Percentiles rank a stretch among this genome's conserved stretches.
Evolutionary conservation across 352 stramenopile genomes (phyloP).

Genomic region (Thraustotheca clavata): DNA sequence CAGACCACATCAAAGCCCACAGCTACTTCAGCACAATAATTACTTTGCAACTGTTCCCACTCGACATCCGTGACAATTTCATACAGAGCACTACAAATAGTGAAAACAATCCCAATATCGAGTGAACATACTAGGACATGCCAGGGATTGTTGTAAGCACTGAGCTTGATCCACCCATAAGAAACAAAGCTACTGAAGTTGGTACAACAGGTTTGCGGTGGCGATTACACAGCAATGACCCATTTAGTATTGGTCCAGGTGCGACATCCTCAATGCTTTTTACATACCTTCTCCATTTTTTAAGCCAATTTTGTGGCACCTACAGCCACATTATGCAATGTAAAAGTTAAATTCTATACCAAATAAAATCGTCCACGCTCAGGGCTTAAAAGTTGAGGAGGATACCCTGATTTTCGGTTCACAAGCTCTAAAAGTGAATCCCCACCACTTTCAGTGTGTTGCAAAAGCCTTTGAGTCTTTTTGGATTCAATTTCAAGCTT

Average conservation of each 20-base stretch:
- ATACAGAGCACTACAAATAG: constrained; percentile 40
- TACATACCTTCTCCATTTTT: constrained; percentile 69
- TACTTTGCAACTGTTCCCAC: constrained; percentile 72
- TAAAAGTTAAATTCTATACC: constrained; percentile 32
- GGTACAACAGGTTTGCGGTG: constrained; percentile 74
- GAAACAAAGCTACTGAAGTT: constrained; percentile 79
- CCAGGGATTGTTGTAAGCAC: constrained; percentile 43
- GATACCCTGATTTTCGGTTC: constrained; percentile 67
- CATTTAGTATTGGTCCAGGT: constrained; percentile 69
- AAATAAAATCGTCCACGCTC: constrained; percentile 42
- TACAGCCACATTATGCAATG: constrained; percentile 30
- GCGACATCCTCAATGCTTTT: constrained; percentile 43
- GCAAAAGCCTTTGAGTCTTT: constrained; percentile 53
- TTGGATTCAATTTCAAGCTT: constrained; percentile 44
- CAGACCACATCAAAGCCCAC: constrained; percentile 73
- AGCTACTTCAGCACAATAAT: constrained; percentile 70
- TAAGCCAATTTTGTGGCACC: constrained; percentile 79
- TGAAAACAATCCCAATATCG: constrained; percentile 12
- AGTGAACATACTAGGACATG: constrained; percentile 40
- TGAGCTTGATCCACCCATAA: constrained; percentile 68
- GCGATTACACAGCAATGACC: constrained; percentile 66
- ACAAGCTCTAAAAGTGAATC: constrained; percentile 58
- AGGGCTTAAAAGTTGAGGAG: constrained; percentile 71
- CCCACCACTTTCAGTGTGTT: constrained; percentile 44
- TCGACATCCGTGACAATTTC: constrained; percentile 77